Percentiles rank a stretch among this genome's conserved stretches.
Evolutionary conservation across 2,329 filamentous ascomycete species (phyloP).

Genomic region (Pseudopyricularia javanii): DNA sequence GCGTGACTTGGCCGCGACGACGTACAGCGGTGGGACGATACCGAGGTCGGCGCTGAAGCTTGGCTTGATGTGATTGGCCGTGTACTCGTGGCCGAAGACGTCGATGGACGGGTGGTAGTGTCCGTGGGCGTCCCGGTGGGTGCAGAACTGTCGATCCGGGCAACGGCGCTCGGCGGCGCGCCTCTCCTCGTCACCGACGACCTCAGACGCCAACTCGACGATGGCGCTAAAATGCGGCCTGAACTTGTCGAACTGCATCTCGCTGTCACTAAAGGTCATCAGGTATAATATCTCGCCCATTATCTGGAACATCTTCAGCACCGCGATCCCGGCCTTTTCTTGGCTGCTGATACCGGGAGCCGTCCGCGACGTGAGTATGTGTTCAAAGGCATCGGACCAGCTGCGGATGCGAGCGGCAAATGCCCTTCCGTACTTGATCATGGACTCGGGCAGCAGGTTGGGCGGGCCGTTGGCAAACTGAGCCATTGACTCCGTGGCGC

Average conservation of each 20-base stretch:
- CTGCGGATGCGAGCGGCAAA: constrained; percentile 37
- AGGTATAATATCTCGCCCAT: constrained; percentile 44
- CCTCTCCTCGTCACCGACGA: constrained; percentile 45
- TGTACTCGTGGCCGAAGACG: constrained; percentile 28
- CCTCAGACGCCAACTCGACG: constrained; percentile 43
- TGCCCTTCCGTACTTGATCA: constrained; percentile 32
- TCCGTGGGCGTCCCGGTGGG: constrained; percentile 19
- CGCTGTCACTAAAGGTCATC: constrained; percentile 47
- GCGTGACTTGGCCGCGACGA: constrained; percentile 55
- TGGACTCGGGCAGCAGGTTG: constrained; percentile 35
- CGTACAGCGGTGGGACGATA: constrained; percentile 51
- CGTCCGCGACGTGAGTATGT: constrained; percentile 35
- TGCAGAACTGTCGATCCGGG: constrained; percentile 28
- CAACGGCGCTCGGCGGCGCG: constrained; percentile 33
- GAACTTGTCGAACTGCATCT: constrained; percentile 46
- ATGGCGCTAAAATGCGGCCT: constrained; percentile 38
- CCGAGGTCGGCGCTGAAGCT: constrained; percentile 53
- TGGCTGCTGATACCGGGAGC: constrained; percentile 36
- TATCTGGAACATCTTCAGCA: constrained; percentile 50
- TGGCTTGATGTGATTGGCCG: constrained; percentile 40
- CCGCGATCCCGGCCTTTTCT: constrained; percentile 46
- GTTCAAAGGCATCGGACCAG: constrained; percentile 45
- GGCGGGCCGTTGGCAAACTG: constrained; percentile 32
- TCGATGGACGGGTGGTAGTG: constrained; percentile 15
- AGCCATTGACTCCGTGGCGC: constrained; percentile 45